phyloP scores from a whole-genome alignment of 169 alveolate species.

The Condylostoma magnum region DNA sequence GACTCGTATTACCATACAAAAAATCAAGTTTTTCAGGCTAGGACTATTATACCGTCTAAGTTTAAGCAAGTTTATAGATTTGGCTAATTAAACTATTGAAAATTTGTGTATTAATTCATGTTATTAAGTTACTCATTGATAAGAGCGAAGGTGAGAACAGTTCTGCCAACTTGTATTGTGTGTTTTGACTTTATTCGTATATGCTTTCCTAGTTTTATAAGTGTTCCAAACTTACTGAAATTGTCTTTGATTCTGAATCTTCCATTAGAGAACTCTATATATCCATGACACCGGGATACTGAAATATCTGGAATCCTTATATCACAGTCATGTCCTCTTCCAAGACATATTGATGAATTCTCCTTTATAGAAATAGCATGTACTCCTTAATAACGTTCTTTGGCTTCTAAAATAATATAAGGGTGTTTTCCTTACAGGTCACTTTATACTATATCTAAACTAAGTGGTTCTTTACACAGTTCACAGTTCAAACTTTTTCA shows the following conservation, averaged over 20 bases:
- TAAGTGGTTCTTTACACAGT: slow-evolving; percentile 58
- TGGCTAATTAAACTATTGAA: too few relatives aligned
- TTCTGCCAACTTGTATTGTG: slow-evolving; percentile 27
- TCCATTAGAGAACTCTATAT: not conserved
- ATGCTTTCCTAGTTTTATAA: too few relatives aligned
- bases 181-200: too few relatives aligned
- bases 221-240: slow-evolving; percentile 69
- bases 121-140: not conserved
- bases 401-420: slow-evolving; percentile 41
- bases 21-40: not conserved
- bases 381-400: slow-evolving; percentile 36
- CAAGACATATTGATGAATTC: slow-evolving; percentile 50
- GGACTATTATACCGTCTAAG: not conserved
- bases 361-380: slow-evolving; percentile 29
- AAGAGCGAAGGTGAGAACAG: not conserved
- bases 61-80: too few relatives aligned
- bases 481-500: slow-evolving; percentile 79
- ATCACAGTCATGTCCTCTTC: slow-evolving; percentile 84
- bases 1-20: not conserved
- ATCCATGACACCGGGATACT: slow-evolving; percentile 69
- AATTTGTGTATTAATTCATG: not conserved
- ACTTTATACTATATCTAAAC: too few relatives aligned
- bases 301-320: slow-evolving; percentile 80
- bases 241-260: slow-evolving; percentile 38
- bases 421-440: slow-evolving; percentile 35